Percentiles rank a stretch among this genome's conserved stretches.
phyloP scores from a whole-genome alignment of 2,329 filamentous ascomycete genomes.

The Didymella pinodella region DNA sequence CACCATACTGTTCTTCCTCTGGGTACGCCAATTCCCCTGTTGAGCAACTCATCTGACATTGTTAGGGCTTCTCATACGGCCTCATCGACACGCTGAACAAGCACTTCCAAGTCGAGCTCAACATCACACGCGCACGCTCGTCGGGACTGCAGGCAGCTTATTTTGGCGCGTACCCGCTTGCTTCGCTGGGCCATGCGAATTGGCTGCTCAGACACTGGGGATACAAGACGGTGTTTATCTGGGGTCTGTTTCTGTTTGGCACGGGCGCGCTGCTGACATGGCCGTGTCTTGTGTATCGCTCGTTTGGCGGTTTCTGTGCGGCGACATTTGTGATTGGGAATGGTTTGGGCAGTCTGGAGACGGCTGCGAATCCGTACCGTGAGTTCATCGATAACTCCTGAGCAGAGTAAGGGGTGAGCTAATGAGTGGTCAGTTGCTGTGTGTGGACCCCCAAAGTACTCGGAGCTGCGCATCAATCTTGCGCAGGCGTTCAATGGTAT shows the following conservation, averaged over 20 bases:
- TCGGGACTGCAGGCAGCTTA: constrained; percentile 60
- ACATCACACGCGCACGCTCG: constrained; percentile 55
- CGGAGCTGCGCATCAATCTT: constrained; percentile 66
- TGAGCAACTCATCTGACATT: neutral
- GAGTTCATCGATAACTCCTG: neutral
- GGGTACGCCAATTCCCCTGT: constrained; percentile 52
- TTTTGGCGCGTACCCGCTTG: constrained; percentile 60
- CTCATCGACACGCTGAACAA: constrained; percentile 64
- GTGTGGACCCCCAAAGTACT: constrained; percentile 67
- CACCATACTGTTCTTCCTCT: constrained; percentile 70
- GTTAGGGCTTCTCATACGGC: constrained; percentile 62
- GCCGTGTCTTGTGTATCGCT: constrained; percentile 63
- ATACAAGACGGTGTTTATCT: constrained; percentile 58
- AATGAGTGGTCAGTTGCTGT: constrained; percentile 47
- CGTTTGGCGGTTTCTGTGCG: constrained; percentile 68
- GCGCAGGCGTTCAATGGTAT: constrained; percentile 67
- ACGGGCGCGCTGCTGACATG: constrained; percentile 66
- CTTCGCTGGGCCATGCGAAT: constrained; percentile 57
- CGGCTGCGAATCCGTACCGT: constrained; percentile 62
- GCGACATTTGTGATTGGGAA: constrained; percentile 64
- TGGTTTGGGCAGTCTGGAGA: constrained; percentile 64
- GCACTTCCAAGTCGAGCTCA: constrained; percentile 56
- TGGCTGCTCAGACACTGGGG: constrained; percentile 60
- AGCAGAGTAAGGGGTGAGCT: neutral
- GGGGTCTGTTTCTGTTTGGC: constrained; percentile 63